Evolutionary conservation across 1,284 basidiomycete genomes (phyloP).

Genomic region (Puccinia coronata): DNA sequence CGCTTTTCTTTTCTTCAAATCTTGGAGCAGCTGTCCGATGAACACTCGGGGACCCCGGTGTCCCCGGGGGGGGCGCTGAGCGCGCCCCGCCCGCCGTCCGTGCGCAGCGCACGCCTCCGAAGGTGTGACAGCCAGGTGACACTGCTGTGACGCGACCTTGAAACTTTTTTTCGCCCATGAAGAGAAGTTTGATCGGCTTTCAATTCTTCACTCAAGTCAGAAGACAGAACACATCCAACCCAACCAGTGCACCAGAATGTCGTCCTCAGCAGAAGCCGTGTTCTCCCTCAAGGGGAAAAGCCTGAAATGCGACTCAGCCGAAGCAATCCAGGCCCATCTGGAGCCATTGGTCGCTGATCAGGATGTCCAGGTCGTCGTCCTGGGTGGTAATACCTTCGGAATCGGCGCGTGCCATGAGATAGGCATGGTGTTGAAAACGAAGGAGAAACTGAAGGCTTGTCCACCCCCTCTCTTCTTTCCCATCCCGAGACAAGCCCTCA

Average conservation of each 20-base stretch:
- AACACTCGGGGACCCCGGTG: too few relatives aligned
- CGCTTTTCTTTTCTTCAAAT: background rate
- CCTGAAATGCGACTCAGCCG: slow-evolving; percentile 77
- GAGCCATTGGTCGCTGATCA: slow-evolving; percentile 67
- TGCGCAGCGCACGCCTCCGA: too few relatives aligned
- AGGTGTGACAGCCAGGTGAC: too few relatives aligned
- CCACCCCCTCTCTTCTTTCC: background rate
- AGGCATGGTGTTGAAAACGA: slow-evolving; percentile 74
- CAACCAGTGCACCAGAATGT: background rate
- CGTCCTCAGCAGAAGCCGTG: background rate
- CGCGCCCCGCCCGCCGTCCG: too few relatives aligned
- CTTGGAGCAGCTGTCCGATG: too few relatives aligned
- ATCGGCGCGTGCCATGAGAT: slow-evolving; percentile 85
- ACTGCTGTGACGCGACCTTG: too few relatives aligned
- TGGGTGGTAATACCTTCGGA: slow-evolving; percentile 95
- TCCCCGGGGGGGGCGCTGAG: too few relatives aligned
- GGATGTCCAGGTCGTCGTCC: slow-evolving; percentile 79
- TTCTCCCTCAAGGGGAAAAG: slow-evolving; percentile 72
- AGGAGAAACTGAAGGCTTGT: slow-evolving; percentile 71
- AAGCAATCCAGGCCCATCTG: slow-evolving; percentile 78
- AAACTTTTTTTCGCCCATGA: too few relatives aligned
- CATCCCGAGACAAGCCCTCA: background rate
- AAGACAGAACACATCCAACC: background rate
- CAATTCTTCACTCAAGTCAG: background rate
- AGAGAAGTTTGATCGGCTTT: too few relatives aligned